A percentile compares a stretch with the other conserved stretches of the same genome.
These are phyloP conservation scores for Plasmodium sp. DNA, from an alignment of 169 alveolate genomes.

Conservation along the genomic window DNA sequence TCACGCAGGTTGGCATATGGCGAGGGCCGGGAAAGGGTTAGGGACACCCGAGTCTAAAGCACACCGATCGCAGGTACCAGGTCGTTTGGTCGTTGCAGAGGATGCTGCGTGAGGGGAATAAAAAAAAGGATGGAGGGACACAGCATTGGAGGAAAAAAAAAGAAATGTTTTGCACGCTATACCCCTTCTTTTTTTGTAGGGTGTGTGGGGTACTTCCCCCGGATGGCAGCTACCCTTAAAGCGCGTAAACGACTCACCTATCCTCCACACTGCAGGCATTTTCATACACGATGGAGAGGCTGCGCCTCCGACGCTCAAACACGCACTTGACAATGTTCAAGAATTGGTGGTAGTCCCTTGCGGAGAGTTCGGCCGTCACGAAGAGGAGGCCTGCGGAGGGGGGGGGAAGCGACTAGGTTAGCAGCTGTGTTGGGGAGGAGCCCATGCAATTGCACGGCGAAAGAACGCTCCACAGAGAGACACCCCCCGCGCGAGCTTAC, in stretches of 20 bases:
- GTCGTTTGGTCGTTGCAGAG: conserved; percentile 27
- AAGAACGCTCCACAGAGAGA: not conserved
- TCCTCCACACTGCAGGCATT: conserved; percentile 54
- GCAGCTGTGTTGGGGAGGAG: not conserved
- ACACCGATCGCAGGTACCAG: conserved; percentile 63
- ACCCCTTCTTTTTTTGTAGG: not conserved
- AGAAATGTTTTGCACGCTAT: not conserved
- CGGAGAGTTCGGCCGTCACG: conserved; percentile 47
- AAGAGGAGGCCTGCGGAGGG: conserved; percentile 28
- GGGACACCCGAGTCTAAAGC: conserved; percentile 6
- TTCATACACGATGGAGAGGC: conserved; percentile 38
- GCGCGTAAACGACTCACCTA: not conserved
- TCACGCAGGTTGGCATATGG: not conserved
- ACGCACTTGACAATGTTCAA: conserved; percentile 47
- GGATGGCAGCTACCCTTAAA: too few species aligned
- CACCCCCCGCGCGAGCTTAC: not conserved
- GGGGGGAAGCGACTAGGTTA: not conserved
- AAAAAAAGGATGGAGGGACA: not conserved
- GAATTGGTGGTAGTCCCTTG: conserved; percentile 48
- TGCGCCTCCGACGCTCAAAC: conserved; percentile 29
- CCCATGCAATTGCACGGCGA: not conserved
- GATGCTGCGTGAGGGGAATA: not conserved
- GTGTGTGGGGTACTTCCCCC: too few species aligned
- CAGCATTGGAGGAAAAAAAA: not conserved
- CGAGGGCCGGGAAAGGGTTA: not conserved